Evolutionary conservation across 1,284 basidiomycete species (phyloP).

Genomic region (Schizophyllum commune): DNA sequence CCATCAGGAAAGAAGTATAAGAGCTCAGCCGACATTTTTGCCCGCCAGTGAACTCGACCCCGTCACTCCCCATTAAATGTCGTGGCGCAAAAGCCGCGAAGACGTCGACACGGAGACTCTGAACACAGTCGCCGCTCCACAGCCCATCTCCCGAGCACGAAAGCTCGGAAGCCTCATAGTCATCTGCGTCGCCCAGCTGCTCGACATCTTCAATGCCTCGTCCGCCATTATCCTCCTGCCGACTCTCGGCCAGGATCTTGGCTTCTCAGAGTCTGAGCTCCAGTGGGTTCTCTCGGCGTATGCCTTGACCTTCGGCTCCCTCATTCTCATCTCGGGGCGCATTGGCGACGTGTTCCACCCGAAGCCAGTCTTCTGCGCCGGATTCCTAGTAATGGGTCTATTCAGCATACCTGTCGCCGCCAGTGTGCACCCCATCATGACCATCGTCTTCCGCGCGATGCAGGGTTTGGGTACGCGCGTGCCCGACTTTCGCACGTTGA

Average conservation of each 20-base stretch:
- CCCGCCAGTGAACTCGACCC: background rate
- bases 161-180: background rate
- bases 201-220: conserved; percentile 12
- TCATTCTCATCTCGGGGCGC: conserved; percentile 14
- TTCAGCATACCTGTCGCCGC: conserved; percentile 14
- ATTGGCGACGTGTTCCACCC: conserved; percentile 14
- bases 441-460: conserved; percentile 13
- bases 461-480: conserved; percentile 14
- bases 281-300: conserved; percentile 16
- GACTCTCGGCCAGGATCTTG: conserved; percentile 6
- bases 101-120: background rate
- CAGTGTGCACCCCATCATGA: conserved; percentile 14
- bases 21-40: background rate
- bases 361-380: conserved; percentile 13
- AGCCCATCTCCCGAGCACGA: background rate
- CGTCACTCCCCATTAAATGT: background rate
- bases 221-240: conserved; percentile 11
- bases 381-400: conserved; percentile 13
- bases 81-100: background rate
- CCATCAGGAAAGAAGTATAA: background rate
- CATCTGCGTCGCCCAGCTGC: conserved; percentile 7
- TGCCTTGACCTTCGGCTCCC: conserved; percentile 13
- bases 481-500: background rate
- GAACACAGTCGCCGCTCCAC: background rate
- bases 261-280: conserved; percentile 7